These are phyloP conservation scores for Ogataea hybrid DNA, from an alignment of 1,139 yeast species.

Conservation along the genomic window DNA sequence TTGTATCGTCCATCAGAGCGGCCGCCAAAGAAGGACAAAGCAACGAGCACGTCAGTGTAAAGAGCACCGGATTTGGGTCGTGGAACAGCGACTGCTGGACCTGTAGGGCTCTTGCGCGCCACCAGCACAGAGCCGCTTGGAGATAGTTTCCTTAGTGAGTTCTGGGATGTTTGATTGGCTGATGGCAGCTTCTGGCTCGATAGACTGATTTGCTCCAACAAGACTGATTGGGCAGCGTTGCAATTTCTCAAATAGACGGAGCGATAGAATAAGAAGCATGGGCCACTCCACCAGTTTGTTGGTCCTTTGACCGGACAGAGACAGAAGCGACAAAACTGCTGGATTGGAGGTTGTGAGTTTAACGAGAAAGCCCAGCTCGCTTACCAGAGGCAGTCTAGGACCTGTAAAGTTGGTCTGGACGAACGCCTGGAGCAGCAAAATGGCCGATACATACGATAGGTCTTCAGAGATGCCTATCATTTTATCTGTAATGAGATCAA, in stretches of 20 bases:
- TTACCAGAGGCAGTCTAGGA: slow-evolving; percentile 51
- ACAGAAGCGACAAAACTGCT: slow-evolving; percentile 36
- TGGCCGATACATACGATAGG: slow-evolving; percentile 34
- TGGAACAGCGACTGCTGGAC: slow-evolving; percentile 59
- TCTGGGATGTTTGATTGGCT: slow-evolving; percentile 19
- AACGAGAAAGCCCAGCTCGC: slow-evolving; percentile 27
- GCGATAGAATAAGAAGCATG: slow-evolving; percentile 45
- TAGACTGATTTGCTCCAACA: slow-evolving; percentile 27
- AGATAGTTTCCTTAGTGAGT: slow-evolving; percentile 31
- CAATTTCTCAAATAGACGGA: slow-evolving; percentile 50
- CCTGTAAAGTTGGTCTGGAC: slow-evolving; percentile 84
- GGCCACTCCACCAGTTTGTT: slow-evolving; percentile 62
- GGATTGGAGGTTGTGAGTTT: slow-evolving; percentile 1
- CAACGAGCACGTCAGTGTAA: slow-evolving; percentile 41
- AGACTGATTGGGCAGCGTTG: slow-evolving; percentile 35
- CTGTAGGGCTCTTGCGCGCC: slow-evolving; percentile 68
- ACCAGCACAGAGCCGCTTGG: slow-evolving; percentile 58
- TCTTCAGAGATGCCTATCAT: slow-evolving; percentile 9
- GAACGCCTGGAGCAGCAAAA: slow-evolving; percentile 64
- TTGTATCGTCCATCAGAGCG: slow-evolving; percentile 32
- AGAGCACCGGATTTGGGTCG: slow-evolving; percentile 51
- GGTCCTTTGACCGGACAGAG: slow-evolving; percentile 60
- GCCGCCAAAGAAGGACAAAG: slow-evolving; percentile 40
- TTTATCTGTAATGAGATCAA: slow-evolving; percentile 9
- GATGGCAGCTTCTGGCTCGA: slow-evolving; percentile 27